These are phyloP conservation scores for Brassica balearica DNA, from an alignment of 441 rosid genomes.

Conservation along the genomic window DNA sequence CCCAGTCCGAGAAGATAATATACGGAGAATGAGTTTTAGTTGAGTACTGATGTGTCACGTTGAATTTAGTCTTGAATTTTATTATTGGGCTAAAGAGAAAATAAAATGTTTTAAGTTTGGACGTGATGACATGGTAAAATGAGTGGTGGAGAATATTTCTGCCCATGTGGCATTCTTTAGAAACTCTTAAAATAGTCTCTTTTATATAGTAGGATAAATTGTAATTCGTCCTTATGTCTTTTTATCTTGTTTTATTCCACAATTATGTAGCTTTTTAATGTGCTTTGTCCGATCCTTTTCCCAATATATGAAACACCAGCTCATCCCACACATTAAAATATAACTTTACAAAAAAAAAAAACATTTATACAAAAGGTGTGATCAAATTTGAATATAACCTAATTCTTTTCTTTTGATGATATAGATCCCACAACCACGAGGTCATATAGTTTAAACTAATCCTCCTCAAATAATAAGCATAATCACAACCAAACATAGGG, in stretches of 20 bases:
- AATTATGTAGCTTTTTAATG: constrained; percentile 35
- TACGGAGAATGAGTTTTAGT: no score
- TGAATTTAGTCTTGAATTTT: no score
- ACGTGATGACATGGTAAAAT: no score
- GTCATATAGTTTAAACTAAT: neutral
- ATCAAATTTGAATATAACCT: constrained; percentile 1
- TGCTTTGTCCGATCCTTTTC: constrained; percentile 44
- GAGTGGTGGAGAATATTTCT: no score
- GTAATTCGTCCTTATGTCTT: constrained; percentile 6
- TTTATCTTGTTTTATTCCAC: constrained; percentile 38
- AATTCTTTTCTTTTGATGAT: neutral
- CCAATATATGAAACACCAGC: constrained; percentile 44
- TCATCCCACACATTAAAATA: constrained; percentile 36
- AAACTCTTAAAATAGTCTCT: no score
- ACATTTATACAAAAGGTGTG: neutral
- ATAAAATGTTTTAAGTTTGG: no score
- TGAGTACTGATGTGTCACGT: no score
- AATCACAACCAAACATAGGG: constrained; percentile 12
- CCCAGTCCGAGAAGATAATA: no score
- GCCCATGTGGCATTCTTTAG: no score
- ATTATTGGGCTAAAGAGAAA: no score
- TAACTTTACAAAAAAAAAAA: constrained; percentile 23
- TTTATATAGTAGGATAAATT: no score
- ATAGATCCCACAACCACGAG: neutral
- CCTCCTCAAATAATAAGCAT: neutral